Base-by-base conservation (phyloP, 139 green algal genomes). In the Astrephomene gubernaculifera region DNA sequence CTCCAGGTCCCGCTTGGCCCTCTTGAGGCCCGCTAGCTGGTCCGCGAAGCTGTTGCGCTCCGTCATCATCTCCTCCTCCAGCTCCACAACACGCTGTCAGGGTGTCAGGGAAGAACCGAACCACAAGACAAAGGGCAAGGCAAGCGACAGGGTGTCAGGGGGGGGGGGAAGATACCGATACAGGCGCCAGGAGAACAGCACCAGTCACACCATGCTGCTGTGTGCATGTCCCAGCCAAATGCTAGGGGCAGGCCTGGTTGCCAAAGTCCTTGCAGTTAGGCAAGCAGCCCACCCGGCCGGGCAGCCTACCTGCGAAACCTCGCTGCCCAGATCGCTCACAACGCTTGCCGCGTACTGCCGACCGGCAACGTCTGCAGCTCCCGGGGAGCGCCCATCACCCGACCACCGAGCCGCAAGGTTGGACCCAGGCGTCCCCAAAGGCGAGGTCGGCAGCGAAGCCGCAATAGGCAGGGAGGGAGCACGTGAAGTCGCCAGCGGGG, bases 11-110 rank as follows among this genome's bases (percentile, higher is more conserved):
- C 36, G 53, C 38, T 76, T 75, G 4, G 33, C 24, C 29, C 64
- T 39, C 64, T 52, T 76, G 22, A 76, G 44, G 9, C 7, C 14
- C 6, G 39, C 53, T 22, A 78, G 38, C 44, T 76, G 60, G 45
- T 76, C 79, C 17, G 79, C 79, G 22, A 85, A 85, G 25, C 8
- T 76, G 45, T 85, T 85, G 60, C 79, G 79, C 64, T 85, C 79
- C 22, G 45, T 57, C 44, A 69, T 41, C 22, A 85, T 75, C 64
- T 85, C 79, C 22, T 85, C 79, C 64, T 85, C 79, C 64, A 85
- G 79, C 64, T 85, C 79, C 33, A 29, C 35, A 24, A 85, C 79
- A 73, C 76, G 76, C 76, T 83, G 61, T 33, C 12, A 35, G 31
- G n/a, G n/a, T n/a, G n/a, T n/a, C n/a, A n/a, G n/a, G n/a, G n/a